These are phyloP conservation scores for Pythium sukuiense DNA, from an alignment of 352 stramenopile species.

Conservation along the genomic window DNA sequence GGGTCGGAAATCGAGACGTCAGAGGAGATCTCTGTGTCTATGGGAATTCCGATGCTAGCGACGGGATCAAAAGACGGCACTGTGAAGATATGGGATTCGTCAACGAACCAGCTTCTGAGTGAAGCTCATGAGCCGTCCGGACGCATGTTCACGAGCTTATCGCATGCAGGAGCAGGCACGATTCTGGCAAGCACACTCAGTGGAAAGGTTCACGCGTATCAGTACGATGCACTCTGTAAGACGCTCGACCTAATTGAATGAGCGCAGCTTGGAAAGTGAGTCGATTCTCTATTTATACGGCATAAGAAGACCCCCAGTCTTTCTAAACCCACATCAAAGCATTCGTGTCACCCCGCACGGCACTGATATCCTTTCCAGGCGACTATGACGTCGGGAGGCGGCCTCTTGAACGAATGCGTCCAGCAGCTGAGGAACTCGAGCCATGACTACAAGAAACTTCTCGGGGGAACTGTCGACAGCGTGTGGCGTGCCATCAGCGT, in stretches of 20 bases:
- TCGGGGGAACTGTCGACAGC: slow-evolving; percentile 38
- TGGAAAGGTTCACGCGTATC: slow-evolving; percentile 47
- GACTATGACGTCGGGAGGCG: neutral
- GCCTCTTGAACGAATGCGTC: slow-evolving; percentile 47
- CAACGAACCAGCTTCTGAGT: slow-evolving; percentile 28
- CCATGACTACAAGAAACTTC: slow-evolving; percentile 64
- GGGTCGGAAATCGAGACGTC: neutral
- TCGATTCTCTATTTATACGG: slow-evolving; percentile 1
- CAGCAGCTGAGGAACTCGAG: slow-evolving; percentile 44
- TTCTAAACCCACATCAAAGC: neutral
- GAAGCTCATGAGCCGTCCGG: slow-evolving; percentile 47
- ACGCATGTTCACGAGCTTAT: slow-evolving; percentile 70
- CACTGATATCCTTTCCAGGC: too few species aligned
- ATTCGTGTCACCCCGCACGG: neutral
- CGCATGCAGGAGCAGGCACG: slow-evolving; percentile 30
- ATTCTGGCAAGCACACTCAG: slow-evolving; percentile 63
- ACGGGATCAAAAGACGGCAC: slow-evolving; percentile 81
- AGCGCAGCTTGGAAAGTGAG: neutral
- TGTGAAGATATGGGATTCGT: slow-evolving; percentile 68
- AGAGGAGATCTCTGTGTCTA: neutral
- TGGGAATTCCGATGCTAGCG: slow-evolving; percentile 38
- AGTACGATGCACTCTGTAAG: slow-evolving; percentile 27
- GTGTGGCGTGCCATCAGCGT: slow-evolving; percentile 48
- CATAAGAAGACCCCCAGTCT: neutral
- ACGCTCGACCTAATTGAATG: slow-evolving; percentile 11